These are phyloP conservation scores for Paxillus involutus DNA, from an alignment of 768 basidiomycete genomes.

Conservation along the genomic window DNA sequence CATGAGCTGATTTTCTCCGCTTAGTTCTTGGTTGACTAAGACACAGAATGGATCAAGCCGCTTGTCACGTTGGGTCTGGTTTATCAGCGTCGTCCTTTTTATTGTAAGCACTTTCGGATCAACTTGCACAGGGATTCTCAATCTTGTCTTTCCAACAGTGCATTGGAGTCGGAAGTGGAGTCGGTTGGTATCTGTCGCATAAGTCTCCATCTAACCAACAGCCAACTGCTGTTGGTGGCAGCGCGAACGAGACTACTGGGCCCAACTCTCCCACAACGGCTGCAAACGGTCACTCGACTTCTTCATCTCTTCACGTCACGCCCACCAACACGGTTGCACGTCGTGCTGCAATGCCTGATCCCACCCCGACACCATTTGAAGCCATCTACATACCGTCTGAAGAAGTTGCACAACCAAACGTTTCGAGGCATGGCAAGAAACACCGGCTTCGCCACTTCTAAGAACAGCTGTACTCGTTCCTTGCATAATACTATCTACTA, in stretches of 20 bases:
- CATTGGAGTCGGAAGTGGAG: constrained; percentile 54
- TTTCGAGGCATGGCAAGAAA: constrained; percentile 11
- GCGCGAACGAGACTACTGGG: constrained; percentile 42
- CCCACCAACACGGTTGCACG: constrained; percentile 62
- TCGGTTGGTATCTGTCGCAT: constrained; percentile 61
- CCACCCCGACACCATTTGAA: constrained; percentile 15
- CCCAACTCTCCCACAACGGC: constrained; percentile 18
- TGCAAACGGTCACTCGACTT: constrained; percentile 9
- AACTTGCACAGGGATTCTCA: neutral
- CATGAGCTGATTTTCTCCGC: neutral
- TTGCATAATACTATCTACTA: neutral
- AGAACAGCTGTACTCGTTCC: neutral
- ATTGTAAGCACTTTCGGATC: constrained; percentile 36
- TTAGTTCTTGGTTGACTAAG: constrained; percentile 67
- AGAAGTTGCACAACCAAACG: neutral
- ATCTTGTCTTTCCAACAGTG: constrained; percentile 28
- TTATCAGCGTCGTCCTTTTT: constrained; percentile 60
- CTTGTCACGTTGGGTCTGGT: constrained; percentile 68
- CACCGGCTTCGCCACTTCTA: constrained; percentile 10
- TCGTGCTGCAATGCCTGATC: constrained; percentile 25
- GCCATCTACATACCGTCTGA: constrained; percentile 7
- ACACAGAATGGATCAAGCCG: constrained; percentile 53
- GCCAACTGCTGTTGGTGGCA: constrained; percentile 67
- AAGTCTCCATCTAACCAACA: constrained; percentile 45
- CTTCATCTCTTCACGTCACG: constrained; percentile 43